Evolutionary conservation across 495 filamentous ascomycete genomes (phyloP), one percentile per base, ranked within the genome.

Genomic region (Cercophora scortea): DNA sequence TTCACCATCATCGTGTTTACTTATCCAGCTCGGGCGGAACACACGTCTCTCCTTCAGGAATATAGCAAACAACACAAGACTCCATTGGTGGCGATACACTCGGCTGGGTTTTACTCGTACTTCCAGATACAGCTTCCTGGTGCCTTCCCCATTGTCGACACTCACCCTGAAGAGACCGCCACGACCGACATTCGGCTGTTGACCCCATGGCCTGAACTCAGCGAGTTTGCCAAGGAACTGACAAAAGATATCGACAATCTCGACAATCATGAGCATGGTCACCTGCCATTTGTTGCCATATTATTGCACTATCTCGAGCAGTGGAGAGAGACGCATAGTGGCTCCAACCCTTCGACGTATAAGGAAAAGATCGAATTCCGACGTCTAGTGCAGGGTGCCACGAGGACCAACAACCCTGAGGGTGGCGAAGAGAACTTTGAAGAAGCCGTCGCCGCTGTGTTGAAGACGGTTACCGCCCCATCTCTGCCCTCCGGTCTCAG

Each of bases 341-440:
- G 86, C 16, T 78, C 79, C 42, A 68, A 77, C 15, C 93, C 94
- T 17, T 65, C 67, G 9, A 84, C 74, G 39, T 96, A 91, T 72
- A 84, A 85, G 53, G 89, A 99, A 51, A 99, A 97, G 69, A 84
- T 74, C 6, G 87, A 82, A 45, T 95, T 97, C 66, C 76, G 84
- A 41, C 76, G 81, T 11, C 65, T 88, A 11, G 82, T 96, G 0
- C 70, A 77, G 49, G 71, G 71, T 7, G 79, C 80, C 11, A 80
- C 86, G 51, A 79, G 93, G 59, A 87, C 75, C 40, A 71, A 84
- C 58, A 92, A 82, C 57, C 66, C 90, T 33, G 91, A 96, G 71
- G 91, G 89, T 35, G 88, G 86, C 54, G 93, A 97, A 65, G 93
- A 98, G 74, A 99, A 99, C 65, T 99, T 87, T 65, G 90, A 96